phyloP scores from a whole-genome alignment of 768 basidiomycete genomes.

The Trametes maxima region DNA sequence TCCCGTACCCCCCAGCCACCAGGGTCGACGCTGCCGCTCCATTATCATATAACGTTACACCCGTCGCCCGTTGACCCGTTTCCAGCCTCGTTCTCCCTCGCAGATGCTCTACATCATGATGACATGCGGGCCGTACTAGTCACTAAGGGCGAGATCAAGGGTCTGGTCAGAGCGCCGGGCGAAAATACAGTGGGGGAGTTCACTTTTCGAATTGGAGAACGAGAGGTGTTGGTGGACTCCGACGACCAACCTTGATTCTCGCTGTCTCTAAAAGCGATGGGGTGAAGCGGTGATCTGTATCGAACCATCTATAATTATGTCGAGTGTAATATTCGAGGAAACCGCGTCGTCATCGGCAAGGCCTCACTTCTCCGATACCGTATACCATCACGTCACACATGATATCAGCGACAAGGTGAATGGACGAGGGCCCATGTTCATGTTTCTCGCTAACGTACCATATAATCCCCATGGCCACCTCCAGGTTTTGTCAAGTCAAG shows the following conservation, averaged over 20 bases:
- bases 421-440: too few relatives aligned
- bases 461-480: too few relatives aligned
- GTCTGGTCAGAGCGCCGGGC: conserved; percentile 23
- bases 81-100: conserved; percentile 12
- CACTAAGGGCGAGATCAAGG: conserved; percentile 17
- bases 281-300: too few relatives aligned
- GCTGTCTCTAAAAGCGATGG: too few relatives aligned
- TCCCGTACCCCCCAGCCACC: conserved; percentile 11
- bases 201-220: conserved; percentile 19
- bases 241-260: not conserved
- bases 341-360: too few relatives aligned
- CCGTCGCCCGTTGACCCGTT: conserved; percentile 27
- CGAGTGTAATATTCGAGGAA: too few relatives aligned
- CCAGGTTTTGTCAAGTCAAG: too few relatives aligned
- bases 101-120: conserved; percentile 11
- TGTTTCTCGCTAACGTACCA: too few relatives aligned
- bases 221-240: conserved; percentile 13
- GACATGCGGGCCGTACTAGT: conserved; percentile 10
- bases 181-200: conserved; percentile 9
- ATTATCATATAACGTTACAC: conserved; percentile 44
- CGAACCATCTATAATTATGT: too few relatives aligned
- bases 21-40: conserved; percentile 32
- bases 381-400: too few relatives aligned
- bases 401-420: too few relatives aligned
- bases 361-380: too few relatives aligned